Percentiles rank a stretch among this genome's conserved stretches.
These are phyloP conservation scores for Echium plantagineum DNA, from an alignment of 257 asterid species.

Conservation along the genomic window DNA sequence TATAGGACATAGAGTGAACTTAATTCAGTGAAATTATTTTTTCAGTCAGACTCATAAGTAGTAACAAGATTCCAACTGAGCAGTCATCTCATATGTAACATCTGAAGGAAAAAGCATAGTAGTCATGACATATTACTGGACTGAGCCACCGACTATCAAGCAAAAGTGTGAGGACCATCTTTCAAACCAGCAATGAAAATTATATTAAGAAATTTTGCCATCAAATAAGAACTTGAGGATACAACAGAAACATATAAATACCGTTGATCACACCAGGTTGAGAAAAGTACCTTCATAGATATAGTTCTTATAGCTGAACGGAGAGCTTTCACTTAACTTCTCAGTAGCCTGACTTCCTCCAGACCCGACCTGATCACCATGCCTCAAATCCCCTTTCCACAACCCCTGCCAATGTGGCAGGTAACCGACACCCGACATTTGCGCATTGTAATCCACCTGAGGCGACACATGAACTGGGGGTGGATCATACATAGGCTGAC, in stretches of 20 bases:
- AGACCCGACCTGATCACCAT: conserved; percentile 27
- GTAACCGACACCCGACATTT: conserved; percentile 52
- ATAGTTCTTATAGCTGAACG: conserved; percentile 22
- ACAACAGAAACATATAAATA: background rate
- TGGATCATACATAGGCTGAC: conserved; percentile 26
- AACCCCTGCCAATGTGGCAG: conserved; percentile 34
- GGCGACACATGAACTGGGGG: conserved; percentile 28
- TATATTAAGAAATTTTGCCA: background rate
- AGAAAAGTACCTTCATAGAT: conserved; percentile 38
- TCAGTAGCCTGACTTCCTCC: conserved; percentile 25
- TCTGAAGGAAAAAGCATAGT: too few species aligned
- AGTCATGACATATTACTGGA: too few species aligned
- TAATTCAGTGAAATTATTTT: too few species aligned
- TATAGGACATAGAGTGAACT: too few species aligned
- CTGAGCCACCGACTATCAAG: too few species aligned
- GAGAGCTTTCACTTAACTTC: conserved; percentile 27
- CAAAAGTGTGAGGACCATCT: background rate
- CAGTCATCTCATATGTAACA: too few species aligned
- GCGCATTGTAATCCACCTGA: conserved; percentile 41
- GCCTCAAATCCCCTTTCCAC: conserved; percentile 42
- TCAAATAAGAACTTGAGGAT: background rate
- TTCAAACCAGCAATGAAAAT: background rate
- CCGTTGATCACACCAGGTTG: background rate
- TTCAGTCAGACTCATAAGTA: too few species aligned
- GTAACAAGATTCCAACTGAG: too few species aligned